These are phyloP conservation scores for Ceriops zippeliana DNA, from an alignment of 345 rosid genomes.

Conservation along the genomic window DNA sequence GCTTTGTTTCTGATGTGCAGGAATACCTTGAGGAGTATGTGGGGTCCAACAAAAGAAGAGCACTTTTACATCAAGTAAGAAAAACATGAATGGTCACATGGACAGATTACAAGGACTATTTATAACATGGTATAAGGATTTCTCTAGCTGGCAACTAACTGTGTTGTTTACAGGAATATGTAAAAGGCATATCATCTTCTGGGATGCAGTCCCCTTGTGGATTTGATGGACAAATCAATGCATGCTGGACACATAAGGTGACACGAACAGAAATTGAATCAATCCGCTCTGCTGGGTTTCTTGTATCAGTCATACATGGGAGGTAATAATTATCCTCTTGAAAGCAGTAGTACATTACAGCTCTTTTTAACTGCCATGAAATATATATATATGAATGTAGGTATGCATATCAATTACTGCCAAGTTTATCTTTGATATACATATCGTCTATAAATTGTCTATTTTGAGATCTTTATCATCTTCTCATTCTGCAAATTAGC, in stretches of 20 bases:
- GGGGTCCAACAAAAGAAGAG: constrained; percentile 60
- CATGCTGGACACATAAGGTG: constrained; percentile 92
- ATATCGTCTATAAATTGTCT: neutral
- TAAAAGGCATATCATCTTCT: constrained; percentile 79
- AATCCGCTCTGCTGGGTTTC: constrained; percentile 72
- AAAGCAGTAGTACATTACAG: neutral
- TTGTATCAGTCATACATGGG: constrained; percentile 91
- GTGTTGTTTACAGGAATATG: constrained; percentile 63
- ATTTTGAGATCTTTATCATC: neutral
- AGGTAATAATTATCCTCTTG: constrained; percentile 43
- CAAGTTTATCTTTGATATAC: neutral
- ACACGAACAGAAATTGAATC: constrained; percentile 54
- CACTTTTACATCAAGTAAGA: constrained; percentile 70
- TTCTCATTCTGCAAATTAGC: neutral
- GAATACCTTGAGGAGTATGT: constrained; percentile 74
- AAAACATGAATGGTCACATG: constrained; percentile 1
- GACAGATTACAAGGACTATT: constrained; percentile 1
- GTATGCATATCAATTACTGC: neutral
- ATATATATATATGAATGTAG: too few relatives aligned
- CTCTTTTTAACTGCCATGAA: neutral
- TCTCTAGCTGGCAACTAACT: neutral
- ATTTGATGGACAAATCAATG: constrained; percentile 88
- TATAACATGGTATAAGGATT: neutral
- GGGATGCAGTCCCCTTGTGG: constrained; percentile 91
- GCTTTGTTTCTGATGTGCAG: constrained; percentile 33